Conservation (phyloP, 1,284 basidiomycete genomes). For the Mycosarcoma mackinlayi region DNA sequence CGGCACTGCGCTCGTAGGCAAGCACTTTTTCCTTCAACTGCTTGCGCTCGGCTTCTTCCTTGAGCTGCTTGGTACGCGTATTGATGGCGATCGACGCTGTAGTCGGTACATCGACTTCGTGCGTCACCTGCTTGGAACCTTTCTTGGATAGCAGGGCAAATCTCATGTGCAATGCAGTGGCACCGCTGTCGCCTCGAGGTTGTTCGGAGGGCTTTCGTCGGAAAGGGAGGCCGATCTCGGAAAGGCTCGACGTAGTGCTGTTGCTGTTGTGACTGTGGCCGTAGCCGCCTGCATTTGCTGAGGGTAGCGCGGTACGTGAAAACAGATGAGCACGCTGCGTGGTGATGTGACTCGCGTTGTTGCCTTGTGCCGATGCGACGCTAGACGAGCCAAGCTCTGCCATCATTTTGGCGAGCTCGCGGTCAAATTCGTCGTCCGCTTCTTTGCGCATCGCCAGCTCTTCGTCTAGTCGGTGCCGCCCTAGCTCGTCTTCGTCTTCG, state of each 20-base stretch:
- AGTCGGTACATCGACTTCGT: slow-evolving; percentile 57
- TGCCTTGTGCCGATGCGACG: slow-evolving; percentile 6
- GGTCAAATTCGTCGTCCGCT: slow-evolving; percentile 90
- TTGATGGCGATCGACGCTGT: slow-evolving; percentile 60
- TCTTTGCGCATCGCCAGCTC: slow-evolving; percentile 74
- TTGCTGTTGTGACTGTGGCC: slow-evolving; percentile 66
- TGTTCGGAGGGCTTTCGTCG: slow-evolving; percentile 69
- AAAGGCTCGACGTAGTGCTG: slow-evolving; percentile 72
- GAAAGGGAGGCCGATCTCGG: slow-evolving; percentile 72
- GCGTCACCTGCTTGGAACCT: slow-evolving; percentile 84
- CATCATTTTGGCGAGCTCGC: slow-evolving; percentile 92
- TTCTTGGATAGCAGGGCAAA: slow-evolving; percentile 94
- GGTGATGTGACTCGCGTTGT: background rate
- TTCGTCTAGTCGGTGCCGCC: slow-evolving; percentile 65
- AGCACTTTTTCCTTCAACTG: slow-evolving; percentile 65
- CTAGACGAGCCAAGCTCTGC: slow-evolving; percentile 72
- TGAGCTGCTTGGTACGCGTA: slow-evolving; percentile 58
- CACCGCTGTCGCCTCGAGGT: slow-evolving; percentile 70
- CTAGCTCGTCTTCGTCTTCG: slow-evolving; percentile 39
- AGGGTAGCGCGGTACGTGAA: slow-evolving; percentile 19
- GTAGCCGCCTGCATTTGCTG: slow-evolving; percentile 18
- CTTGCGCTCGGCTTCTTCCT: slow-evolving; percentile 60
- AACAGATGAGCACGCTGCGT: slow-evolving; percentile 22
- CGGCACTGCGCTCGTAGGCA: slow-evolving; percentile 69
- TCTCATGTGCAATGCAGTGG: slow-evolving; percentile 78